Base-by-base conservation (phyloP, 306 rosid genomes). In the Acmispon strigosus region DNA sequence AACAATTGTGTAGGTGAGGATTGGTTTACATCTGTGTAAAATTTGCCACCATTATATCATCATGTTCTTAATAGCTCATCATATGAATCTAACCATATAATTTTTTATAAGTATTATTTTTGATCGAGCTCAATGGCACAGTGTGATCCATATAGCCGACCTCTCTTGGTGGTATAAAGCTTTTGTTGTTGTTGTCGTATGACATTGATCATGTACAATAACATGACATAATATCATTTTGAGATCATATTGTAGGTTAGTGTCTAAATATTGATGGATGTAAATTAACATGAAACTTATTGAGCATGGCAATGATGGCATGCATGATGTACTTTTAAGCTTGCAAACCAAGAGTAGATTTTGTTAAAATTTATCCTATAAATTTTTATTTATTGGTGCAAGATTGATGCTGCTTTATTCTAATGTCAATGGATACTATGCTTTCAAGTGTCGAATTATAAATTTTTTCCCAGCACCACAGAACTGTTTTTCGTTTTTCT, bases 371-470 rank as follows among this genome's bases (percentile, higher is more conserved):
- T 70, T n/a, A 22, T 62, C 67, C 4, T 34, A 44, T 41, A 69
- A 59, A 67, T 32, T 44, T 19, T 70, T 53, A 14, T 55, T 44
- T 39, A 19, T 6, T 11, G 48, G 42, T 39, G 41, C 20, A 45
- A 65, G 60, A 34, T 75, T 75, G 73, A 66, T 63, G 69, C 61
- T 76, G 41, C 60, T 69, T 59, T 69, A 27, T 76, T 66, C 43
- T 43, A 13, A 41, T 69, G 41, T 42, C 59, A 60, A 43, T 22
- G 62, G 41, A 52, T 43, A 72, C 36, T 55, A 7, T 58, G 60
- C 39, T 32, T 48, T 12, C 32, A 59, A 48, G 68, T 54, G 27
- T 45, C 22, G 47, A 65, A 19, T 66, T 36, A 37, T 72, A 51
- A 60, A 39, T 11, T 61, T 67, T 61, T 42, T 20, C 37, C 11